A percentile compares a stretch with the other conserved stretches of the same genome.
phyloP scores from a whole-genome alignment of 768 basidiomycete genomes.

The Russula foetens region DNA sequence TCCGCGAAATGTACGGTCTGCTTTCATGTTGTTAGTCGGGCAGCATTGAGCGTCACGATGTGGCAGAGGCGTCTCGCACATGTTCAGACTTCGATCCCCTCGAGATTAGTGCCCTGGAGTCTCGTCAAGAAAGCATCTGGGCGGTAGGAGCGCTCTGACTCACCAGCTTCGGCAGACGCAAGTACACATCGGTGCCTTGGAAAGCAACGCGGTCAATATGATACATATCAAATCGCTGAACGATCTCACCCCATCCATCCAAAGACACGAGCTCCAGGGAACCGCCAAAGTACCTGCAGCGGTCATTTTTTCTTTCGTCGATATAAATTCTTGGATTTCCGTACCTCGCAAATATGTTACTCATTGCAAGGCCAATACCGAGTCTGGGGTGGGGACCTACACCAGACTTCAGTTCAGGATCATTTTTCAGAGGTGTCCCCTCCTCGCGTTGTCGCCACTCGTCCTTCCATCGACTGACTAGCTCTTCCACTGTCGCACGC shows the following conservation, averaged over 20 bases:
- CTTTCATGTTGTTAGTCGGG: neutral
- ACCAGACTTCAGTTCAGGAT: constrained; percentile 37
- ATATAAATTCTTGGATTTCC: constrained; percentile 18
- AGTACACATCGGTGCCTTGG: constrained; percentile 73
- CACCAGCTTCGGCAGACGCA: constrained; percentile 75
- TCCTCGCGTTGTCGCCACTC: constrained; percentile 18
- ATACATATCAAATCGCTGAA: neutral
- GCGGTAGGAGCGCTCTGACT: constrained; percentile 22
- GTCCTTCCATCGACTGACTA: constrained; percentile 46
- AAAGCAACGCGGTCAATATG: constrained; percentile 3
- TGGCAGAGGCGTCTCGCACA: neutral
- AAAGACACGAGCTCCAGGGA: constrained; percentile 69
- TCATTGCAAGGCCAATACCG: constrained; percentile 83
- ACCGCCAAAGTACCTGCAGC: constrained; percentile 69
- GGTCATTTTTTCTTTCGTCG: neutral
- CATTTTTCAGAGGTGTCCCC: constrained; percentile 24
- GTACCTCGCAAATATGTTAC: constrained; percentile 78
- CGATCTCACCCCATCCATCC: constrained; percentile 70
- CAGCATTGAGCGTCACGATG: neutral
- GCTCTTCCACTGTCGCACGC: constrained; percentile 74
- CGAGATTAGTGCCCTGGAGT: constrained; percentile 70
- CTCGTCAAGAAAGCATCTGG: neutral
- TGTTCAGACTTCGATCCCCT: constrained; percentile 71
- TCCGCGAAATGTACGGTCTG: neutral
- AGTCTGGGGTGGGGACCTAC: constrained; percentile 54